Evolutionary conservation across 306 rosid species (phyloP).

Genomic region (Vigna angularis): DNA sequence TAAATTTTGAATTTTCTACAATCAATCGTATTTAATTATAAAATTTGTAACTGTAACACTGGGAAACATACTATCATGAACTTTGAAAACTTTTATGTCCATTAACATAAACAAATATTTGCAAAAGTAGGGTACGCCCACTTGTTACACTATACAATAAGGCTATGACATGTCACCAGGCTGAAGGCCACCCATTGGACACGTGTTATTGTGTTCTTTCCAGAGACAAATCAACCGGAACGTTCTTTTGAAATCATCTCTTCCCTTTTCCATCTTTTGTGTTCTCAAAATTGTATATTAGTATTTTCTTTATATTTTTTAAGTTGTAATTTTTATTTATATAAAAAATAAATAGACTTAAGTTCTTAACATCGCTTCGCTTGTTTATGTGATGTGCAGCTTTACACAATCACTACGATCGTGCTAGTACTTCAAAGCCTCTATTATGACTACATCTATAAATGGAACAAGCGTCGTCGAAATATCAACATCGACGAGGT

Average conservation of each 20-base stretch:
- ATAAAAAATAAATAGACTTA: not conserved
- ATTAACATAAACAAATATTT: not conserved
- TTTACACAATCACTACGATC: constrained; percentile 75
- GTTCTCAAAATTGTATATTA: not conserved
- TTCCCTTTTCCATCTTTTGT: not conserved
- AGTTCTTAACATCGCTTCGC: not conserved
- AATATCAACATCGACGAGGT: constrained; percentile 50
- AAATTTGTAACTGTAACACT: not conserved
- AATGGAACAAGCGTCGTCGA: constrained; percentile 52
- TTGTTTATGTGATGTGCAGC: constrained; percentile 53
- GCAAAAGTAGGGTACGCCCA: constrained; percentile 11
- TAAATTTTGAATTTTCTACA: not conserved
- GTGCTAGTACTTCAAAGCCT: constrained; percentile 78
- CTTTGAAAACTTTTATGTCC: not conserved
- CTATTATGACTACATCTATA: constrained; percentile 69
- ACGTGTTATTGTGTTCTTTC: not conserved
- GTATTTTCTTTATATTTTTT: not conserved
- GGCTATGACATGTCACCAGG: not conserved
- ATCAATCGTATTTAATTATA: not conserved
- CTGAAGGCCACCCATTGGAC: not conserved
- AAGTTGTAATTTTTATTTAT: not conserved
- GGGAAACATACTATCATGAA: not conserved
- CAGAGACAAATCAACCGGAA: not conserved
- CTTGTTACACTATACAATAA: not conserved
- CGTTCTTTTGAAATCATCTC: not conserved